phyloP scores from a whole-genome alignment of 192 early-diverging fungal genomes.

The Backusella mclennaniae region DNA sequence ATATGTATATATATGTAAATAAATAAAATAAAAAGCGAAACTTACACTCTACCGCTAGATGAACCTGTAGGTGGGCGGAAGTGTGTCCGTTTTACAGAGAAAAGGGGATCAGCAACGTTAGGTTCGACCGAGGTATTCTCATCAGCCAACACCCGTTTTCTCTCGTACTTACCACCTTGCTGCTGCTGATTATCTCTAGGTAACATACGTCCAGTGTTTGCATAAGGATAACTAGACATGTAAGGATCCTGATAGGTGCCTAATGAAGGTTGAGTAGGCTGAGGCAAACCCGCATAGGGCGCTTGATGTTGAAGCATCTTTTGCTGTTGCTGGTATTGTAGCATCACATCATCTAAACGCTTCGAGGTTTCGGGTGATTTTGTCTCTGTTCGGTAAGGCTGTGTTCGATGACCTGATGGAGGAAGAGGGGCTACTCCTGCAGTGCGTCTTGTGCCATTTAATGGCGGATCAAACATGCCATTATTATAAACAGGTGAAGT shows the following conservation, averaged over 20 bases:
- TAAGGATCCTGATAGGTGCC: constrained; percentile 1
- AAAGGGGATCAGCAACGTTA: constrained; percentile 17
- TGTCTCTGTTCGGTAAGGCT: constrained; percentile 28
- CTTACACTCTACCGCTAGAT: constrained; percentile 26
- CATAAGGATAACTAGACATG: constrained; percentile 14
- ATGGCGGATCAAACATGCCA: constrained; percentile 2
- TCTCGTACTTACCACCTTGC: background rate
- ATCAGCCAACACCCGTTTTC: constrained; percentile 15
- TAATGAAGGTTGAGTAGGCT: background rate
- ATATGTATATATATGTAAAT: background rate
- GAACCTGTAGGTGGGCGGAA: constrained; percentile 17
- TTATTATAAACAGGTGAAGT: background rate
- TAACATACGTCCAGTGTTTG: constrained; percentile 16
- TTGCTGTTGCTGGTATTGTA: constrained; percentile 39
- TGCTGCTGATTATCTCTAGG: constrained; percentile 13
- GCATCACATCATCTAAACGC: constrained; percentile 37
- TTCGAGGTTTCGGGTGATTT: constrained; percentile 33
- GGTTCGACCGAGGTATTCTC: constrained; percentile 2
- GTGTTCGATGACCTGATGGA: constrained; percentile 13
- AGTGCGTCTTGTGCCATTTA: background rate
- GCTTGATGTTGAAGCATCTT: constrained; percentile 30
- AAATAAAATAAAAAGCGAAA: constrained; percentile 1
- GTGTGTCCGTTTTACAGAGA: constrained; percentile 16
- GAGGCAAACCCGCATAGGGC: background rate
- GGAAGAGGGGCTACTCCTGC: constrained; percentile 14